Base-by-base conservation (phyloP, 2,329 filamentous ascomycete genomes). In the Mycosphaerelloides madeirae region DNA sequence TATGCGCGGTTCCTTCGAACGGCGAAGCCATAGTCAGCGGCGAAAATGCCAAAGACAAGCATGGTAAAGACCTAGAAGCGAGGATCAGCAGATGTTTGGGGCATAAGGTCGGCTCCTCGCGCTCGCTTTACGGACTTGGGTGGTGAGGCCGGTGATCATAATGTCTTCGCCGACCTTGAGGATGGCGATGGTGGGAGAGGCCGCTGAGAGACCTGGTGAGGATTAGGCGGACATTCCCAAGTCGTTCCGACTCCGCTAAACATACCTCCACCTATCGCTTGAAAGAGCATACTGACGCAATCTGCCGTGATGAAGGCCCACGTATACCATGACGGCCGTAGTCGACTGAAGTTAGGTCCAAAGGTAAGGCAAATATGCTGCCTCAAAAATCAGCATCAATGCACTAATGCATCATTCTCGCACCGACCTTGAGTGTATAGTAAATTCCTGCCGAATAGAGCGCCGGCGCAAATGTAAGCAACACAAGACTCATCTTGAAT, bases 271-370 rank as follows among this genome's bases (percentile, higher is more conserved):
- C 78, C 78, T 6, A 69, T 69, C 3, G 76, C 77, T 59, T 83
- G 79, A 3, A 81, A 63, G 11, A 78, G 51, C n/a, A 83, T 70
- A n/a, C 74, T 77, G 41, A 78, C 54, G 32, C 81, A 52, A 52
- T 83, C 80, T 55, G 75, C 78, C n/a, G 66, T 57, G 51, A 82
- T 76, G 63, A 83, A 83, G 48, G 81, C 72, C 60, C 73, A 73
- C 9, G 78, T 79, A 71, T 63, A 63, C 28, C 44, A 44, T 5
- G 42, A 44, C 1, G 62, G 61, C 9, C 50, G 42, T 1, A 64
- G 51, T 7, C 60, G 52, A 25, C 49, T 55, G 43, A 61, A 55
- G 38, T 33, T 39, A 2, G 54, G n/a, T 18, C 68, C 68, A 35
- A 70, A 71, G 50, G 65, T 67, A 2, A 72, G 47, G 42, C 69